phyloP scores from a whole-genome alignment of 2,329 filamentous ascomycete genomes.

The Xenosphaeropsis pyriputrescens region DNA sequence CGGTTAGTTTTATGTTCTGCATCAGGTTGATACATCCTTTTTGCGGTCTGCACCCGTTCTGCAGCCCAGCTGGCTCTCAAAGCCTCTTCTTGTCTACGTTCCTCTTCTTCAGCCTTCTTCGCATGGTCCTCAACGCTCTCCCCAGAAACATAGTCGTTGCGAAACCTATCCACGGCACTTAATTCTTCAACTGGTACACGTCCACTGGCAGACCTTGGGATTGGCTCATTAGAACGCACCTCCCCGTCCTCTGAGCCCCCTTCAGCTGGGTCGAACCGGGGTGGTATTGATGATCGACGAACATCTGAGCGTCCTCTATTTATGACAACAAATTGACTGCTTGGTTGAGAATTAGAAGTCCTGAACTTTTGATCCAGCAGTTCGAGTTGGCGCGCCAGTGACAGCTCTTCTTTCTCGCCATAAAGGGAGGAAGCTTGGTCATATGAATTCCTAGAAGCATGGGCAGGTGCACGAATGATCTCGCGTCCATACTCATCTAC shows the following conservation, averaged over 20 bases:
- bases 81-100: slow-evolving; percentile 5
- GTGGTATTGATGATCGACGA: no score
- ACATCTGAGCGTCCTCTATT: no score
- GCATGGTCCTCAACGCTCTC: slow-evolving; percentile 4
- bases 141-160: slow-evolving; percentile 19
- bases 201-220: not conserved
- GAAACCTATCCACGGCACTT: slow-evolving; percentile 22
- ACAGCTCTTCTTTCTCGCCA: no score
- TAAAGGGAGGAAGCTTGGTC: no score
- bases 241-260: slow-evolving; percentile 23
- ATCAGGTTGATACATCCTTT: slow-evolving; percentile 4
- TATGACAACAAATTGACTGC: slow-evolving; percentile 1
- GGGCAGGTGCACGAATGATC: no score
- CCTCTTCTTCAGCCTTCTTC: slow-evolving; percentile 3
- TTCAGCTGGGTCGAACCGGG: slow-evolving; percentile 9
- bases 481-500: no score
- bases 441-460: no score
- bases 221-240: slow-evolving; percentile 7
- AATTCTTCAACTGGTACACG: slow-evolving; percentile 13
- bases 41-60: slow-evolving; percentile 5
- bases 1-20: not conserved
- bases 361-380: no score
- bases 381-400: no score
- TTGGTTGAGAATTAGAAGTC: slow-evolving; percentile 11
- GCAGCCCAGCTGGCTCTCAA: slow-evolving; percentile 7